Evolutionary conservation across 2,329 filamentous ascomycete species (phyloP).

Genomic region (Cladorrhinum sp.): DNA sequence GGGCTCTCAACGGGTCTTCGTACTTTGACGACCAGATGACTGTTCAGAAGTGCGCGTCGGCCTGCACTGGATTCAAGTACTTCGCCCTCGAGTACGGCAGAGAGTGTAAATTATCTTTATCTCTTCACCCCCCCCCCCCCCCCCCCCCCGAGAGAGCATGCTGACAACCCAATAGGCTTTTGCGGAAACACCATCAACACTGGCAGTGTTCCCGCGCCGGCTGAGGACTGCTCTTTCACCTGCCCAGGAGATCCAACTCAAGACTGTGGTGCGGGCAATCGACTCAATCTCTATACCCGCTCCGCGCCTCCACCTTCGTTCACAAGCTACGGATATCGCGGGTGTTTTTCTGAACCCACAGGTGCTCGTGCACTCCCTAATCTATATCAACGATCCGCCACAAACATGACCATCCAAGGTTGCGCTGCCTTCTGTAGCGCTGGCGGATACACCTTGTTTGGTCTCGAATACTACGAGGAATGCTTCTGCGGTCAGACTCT

Average conservation of each 20-base stretch:
- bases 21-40: background rate
- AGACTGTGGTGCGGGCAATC: constrained; percentile 28
- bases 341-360: constrained; percentile 23
- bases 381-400: constrained; percentile 11
- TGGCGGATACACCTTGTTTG: constrained; percentile 34
- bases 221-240: constrained; percentile 26
- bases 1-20: background rate
- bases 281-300: constrained; percentile 27
- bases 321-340: constrained; percentile 15
- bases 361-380: constrained; percentile 21
- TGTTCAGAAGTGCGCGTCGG: background rate
- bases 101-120: background rate
- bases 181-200: background rate
- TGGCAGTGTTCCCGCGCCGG: background rate
- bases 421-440: constrained; percentile 31
- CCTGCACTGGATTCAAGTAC: background rate
- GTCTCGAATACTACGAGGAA: constrained; percentile 34
- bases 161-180: background rate
- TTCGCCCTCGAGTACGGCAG: background rate
- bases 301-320: constrained; percentile 16
- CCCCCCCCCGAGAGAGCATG: too few relatives aligned
- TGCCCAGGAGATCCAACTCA: constrained; percentile 26
- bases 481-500: constrained; percentile 40
- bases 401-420: constrained; percentile 30
- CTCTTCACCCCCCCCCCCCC: too few relatives aligned